Base-by-base conservation (phyloP, 129 eudicot species). In the Heracleum sosnowskyi region DNA sequence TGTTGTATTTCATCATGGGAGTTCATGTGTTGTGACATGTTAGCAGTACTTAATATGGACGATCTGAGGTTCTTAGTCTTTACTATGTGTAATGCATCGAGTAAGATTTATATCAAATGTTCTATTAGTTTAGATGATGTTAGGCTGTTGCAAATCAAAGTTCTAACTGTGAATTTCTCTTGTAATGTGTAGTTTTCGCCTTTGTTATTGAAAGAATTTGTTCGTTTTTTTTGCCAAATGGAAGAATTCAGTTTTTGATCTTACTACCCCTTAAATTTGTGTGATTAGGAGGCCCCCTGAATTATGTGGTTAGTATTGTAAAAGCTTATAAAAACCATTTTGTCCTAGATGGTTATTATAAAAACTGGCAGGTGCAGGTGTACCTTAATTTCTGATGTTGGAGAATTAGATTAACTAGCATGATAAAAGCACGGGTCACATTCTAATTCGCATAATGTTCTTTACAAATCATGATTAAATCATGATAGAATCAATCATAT, bases 1-100 rank as follows among this genome's bases (percentile, higher is more conserved):
- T 75, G 78, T 86, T 85, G 89, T 86, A 45, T 77, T 87, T 85
- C 86, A 86, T 83, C 62, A 73, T 60, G 79, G 80, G 84, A 77
- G 74, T 62, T 46, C 8, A 28, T 31, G 51, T 77, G 47, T n/a
- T n/a, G 26, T 47, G 76, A 36, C 76, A 62, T 78, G 77, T 40
- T 81, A 9, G 47, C 31, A 36, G 51, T 37, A 57, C 35, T 45
- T 4, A 11, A 0, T 13, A 31, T 46, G 41, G 39, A 28, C 20
- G 22, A 44, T 73, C 13, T 1, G 16, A 17, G 51, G 29, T 72
- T 53, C 13, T 33, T 76, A 75, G 35, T 60, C 60, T 10, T 20
- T 53, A 24, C 28, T 7, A 53, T 53, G 62, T 11, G 0, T 53
- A 53, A 22, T 20, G 62, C 28, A 53, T 49, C 1, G 28, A 22